These are phyloP conservation scores for Naganishia cerealis DNA, from an alignment of 1,284 basidiomycete species.

Conservation along the genomic window DNA sequence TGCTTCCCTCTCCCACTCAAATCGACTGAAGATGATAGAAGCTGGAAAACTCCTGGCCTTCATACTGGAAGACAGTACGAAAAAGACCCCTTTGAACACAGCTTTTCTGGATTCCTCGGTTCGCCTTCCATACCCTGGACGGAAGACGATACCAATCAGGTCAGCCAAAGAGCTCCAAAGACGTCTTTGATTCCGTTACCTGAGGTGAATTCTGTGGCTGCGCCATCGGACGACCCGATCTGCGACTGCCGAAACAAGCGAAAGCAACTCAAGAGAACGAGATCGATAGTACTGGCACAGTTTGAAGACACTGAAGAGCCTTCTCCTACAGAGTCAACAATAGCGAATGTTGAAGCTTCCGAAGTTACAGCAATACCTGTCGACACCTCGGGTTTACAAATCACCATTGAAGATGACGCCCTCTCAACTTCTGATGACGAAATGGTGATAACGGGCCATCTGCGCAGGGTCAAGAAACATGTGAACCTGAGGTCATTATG, in stretches of 20 bases:
- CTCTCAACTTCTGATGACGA: background rate
- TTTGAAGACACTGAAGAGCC: conserved; percentile 1
- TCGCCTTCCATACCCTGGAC: background rate
- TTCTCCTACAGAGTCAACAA: background rate
- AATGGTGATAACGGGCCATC: background rate
- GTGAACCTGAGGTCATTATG: conserved; percentile 17
- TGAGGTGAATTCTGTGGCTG: background rate
- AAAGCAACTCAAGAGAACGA: background rate
- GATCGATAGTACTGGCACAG: conserved; percentile 6
- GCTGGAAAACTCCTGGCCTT: background rate
- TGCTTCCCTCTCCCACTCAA: background rate
- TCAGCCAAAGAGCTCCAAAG: background rate
- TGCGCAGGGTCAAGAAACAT: conserved; percentile 12
- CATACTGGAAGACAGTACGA: background rate
- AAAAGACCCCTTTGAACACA: background rate
- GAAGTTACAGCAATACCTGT: background rate
- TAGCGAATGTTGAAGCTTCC: background rate
- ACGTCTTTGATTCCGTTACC: background rate
- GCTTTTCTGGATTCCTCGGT: background rate
- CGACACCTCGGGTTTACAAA: background rate
- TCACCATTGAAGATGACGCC: conserved; percentile 1
- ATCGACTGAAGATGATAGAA: background rate
- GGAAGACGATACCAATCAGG: background rate
- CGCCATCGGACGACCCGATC: background rate
- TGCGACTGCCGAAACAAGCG: background rate